Evolutionary conservation across 495 filamentous ascomycete genomes (phyloP), one percentile per base, ranked within the genome.

Genomic region (Lineolata rhizophorae): DNA sequence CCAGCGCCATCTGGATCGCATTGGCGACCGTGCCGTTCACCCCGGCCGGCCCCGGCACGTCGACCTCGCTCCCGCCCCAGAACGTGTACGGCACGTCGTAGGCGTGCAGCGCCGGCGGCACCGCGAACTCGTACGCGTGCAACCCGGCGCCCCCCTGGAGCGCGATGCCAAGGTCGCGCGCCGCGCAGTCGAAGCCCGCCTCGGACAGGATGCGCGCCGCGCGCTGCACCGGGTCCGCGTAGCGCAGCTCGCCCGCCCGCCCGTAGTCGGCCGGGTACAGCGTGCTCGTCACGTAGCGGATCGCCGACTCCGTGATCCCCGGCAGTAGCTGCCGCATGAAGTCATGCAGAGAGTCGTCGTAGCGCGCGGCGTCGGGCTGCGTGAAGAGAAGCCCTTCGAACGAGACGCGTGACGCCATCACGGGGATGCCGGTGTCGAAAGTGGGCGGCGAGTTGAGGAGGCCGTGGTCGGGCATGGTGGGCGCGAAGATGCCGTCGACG

Each of bases 401-500:
- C 8, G 55, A 40, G 37, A 62, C 70, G 43, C 69, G 60, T 13
- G 60, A 57, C 8, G 65, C 49, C 55, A 77, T 65, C 12, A 78
- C 43, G 2, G 50, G 53, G 6, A 78, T 31, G 20, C 43, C 46
- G 15, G 52, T 53, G 42, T 74, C 59, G 39, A 65, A 76, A n/a
- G n/a, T n/a, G n/a, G n/a, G n/a, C 3, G 58, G 50, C 5, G 65
- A 70, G 16, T 63, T 38, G 1, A 59, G 46, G 1, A 80, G 55
- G n/a, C 73, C 51, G 24, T 63, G 53, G 3, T 62, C 58, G 3
- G 70, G 67, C 11, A 65, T 39, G 2, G 48, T 53, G 1, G 67
- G 66, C 2, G 65, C 64, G 36, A 72, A 70, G 9, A 46, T 39
- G 6, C 66, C 69, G 44, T 77, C 73, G 4, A 71, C 62, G 0